Conservation (phyloP, 2,329 filamentous ascomycete genomes). For the Alternaria sp. region DNA sequence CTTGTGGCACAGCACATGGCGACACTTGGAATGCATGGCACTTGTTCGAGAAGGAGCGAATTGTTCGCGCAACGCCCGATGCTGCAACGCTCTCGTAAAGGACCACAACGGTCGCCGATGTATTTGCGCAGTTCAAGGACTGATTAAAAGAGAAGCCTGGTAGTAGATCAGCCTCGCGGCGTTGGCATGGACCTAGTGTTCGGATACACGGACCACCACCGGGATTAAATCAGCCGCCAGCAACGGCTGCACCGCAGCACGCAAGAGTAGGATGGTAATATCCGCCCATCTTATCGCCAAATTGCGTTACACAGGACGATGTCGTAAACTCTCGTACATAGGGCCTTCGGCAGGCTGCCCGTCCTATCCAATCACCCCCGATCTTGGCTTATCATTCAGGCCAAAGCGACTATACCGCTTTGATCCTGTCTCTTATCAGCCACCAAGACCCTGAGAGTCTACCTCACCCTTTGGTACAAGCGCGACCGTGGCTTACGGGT, state of each 20-base stretch:
- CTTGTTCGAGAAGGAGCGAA: neutral
- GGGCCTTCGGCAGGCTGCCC: conserved; percentile 10
- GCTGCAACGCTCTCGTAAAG: no score
- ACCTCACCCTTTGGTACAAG: conserved; percentile 18
- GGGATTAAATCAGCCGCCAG: conserved; percentile 23
- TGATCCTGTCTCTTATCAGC: conserved; percentile 20
- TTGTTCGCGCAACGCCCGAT: neutral
- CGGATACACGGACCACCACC: conserved; percentile 29
- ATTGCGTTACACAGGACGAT: conserved; percentile 27
- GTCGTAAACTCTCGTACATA: conserved; percentile 26
- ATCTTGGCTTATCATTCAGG: conserved; percentile 28
- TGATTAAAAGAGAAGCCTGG: neutral
- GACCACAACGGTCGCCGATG: neutral
- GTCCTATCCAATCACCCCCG: conserved; percentile 18
- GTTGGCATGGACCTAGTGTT: conserved; percentile 21
- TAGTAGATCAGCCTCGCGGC: conserved; percentile 1
- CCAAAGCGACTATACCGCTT: conserved; percentile 12
- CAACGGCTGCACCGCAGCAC: conserved; percentile 19
- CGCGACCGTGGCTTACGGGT: conserved; percentile 9
- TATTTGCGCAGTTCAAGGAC: neutral
- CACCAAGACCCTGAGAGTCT: conserved; percentile 20
- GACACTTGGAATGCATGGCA: neutral
- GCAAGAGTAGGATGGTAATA: conserved; percentile 22
- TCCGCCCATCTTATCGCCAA: conserved; percentile 13
- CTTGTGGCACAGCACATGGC: neutral